phyloP scores from a whole-genome alignment of 2,329 filamentous ascomycete genomes.

The Colletotrichum sp. region DNA sequence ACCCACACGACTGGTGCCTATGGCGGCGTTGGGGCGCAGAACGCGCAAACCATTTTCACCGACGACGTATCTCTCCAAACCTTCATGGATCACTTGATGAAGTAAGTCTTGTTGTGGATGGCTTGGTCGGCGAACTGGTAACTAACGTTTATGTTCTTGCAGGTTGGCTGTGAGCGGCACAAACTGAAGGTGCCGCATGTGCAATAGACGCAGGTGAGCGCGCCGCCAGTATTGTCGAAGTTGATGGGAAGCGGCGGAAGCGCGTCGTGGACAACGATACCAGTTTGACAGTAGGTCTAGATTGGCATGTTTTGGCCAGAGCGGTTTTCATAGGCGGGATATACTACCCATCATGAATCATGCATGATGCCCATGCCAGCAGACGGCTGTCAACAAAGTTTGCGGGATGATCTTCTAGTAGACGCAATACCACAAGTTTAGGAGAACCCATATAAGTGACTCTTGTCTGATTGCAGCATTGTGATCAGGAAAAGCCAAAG shows the following conservation, averaged over 20 bases:
- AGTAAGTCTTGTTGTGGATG: constrained; percentile 60
- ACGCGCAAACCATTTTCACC: constrained; percentile 97
- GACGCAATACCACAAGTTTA: neutral
- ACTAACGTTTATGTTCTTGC: constrained; percentile 8
- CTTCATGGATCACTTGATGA: constrained; percentile 99
- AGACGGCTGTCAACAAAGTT: neutral
- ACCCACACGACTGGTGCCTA: constrained; percentile 95
- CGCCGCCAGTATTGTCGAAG: neutral
- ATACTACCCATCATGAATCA: neutral
- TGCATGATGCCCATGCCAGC: neutral
- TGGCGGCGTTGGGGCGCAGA: constrained; percentile 82
- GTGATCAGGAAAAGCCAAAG: neutral
- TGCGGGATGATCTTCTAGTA: neutral
- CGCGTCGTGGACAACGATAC: neutral
- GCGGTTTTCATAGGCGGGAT: neutral
- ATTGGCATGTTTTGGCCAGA: neutral
- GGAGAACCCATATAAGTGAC: neutral
- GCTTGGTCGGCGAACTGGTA: neutral
- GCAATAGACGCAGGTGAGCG: neutral
- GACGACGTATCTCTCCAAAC: constrained; percentile 98
- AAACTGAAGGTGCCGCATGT: constrained; percentile 48
- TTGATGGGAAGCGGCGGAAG: neutral
- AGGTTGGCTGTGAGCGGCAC: constrained; percentile 69
- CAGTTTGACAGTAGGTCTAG: neutral
- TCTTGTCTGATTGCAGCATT: neutral